Conservation (phyloP, 495 filamentous ascomycete genomes). For the Halenospora varia region DNA sequence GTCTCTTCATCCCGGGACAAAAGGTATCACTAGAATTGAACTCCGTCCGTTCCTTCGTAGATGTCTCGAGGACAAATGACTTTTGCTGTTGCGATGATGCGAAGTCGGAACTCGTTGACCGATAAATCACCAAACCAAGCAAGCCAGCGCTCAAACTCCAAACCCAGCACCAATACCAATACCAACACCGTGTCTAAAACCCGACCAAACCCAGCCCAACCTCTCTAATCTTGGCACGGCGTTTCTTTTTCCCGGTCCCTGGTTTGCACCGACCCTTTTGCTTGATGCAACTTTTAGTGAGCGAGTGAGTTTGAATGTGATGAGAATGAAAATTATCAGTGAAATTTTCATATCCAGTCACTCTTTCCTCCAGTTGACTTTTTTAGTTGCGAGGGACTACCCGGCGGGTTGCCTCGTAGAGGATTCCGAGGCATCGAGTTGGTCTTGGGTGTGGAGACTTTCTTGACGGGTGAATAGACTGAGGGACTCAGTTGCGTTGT, state of each 20-base stretch:
- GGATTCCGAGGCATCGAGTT: conserved; percentile 4
- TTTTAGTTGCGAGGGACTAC: conserved; percentile 5
- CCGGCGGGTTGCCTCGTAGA: neutral
- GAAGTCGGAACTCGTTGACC: neutral
- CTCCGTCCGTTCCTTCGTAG: neutral
- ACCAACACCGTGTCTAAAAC: neutral
- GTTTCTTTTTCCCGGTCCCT: neutral
- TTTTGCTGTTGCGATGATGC: neutral
- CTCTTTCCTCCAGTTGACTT: conserved; percentile 1
- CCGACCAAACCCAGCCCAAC: too few relatives aligned
- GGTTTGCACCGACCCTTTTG: neutral
- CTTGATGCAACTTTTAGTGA: neutral
- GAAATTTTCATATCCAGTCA: neutral
- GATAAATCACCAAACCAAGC: neutral
- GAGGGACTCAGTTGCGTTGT: conserved; percentile 18
- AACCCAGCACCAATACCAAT: neutral
- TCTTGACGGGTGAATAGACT: conserved; percentile 23
- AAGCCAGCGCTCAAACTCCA: neutral
- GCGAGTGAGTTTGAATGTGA: neutral
- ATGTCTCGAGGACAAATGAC: neutral
- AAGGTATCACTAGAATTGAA: neutral
- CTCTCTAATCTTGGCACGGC: neutral
- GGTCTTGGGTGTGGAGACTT: conserved; percentile 3
- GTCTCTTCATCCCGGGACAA: neutral
- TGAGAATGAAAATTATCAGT: neutral